These are phyloP conservation scores for Claviceps sorghi DNA, from an alignment of 2,329 filamentous ascomycete species.

Conservation along the genomic window DNA sequence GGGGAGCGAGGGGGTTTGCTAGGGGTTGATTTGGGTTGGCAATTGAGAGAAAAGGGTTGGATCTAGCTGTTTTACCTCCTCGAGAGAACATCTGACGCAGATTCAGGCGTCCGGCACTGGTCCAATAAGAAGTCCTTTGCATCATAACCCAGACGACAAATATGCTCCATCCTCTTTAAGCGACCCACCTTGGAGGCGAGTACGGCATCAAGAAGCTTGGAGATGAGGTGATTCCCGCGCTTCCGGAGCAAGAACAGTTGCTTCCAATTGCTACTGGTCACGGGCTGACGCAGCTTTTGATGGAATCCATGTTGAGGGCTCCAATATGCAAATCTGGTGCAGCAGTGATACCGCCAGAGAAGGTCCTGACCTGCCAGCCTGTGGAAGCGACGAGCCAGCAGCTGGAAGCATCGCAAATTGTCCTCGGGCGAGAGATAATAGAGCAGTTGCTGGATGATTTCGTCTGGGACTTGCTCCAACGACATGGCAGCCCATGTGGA, in stretches of 20 bases:
- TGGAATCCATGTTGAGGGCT: conserved; percentile 45
- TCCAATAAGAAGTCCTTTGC: conserved; percentile 69
- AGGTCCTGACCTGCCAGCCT: conserved; percentile 54
- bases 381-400: conserved; percentile 48
- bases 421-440: conserved; percentile 44
- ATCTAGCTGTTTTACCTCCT: conserved; percentile 34
- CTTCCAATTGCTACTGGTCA: conserved; percentile 59
- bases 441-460: conserved; percentile 71
- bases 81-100: conserved; percentile 60
- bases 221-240: conserved; percentile 35
- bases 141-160: conserved; percentile 67
- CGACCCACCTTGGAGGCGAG: conserved; percentile 57
- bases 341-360: conserved; percentile 70
- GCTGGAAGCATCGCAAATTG: conserved; percentile 31
- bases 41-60: background rate
- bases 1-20: background rate
- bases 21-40: background rate
- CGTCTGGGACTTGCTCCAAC: conserved; percentile 52
- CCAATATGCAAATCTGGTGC: conserved; percentile 60
- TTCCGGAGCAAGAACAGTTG: conserved; percentile 44
- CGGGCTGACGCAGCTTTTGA: conserved; percentile 36
- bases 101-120: conserved; percentile 45
- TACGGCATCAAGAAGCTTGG: conserved; percentile 48
- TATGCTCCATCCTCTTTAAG: conserved; percentile 52
- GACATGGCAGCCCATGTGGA: conserved; percentile 17